Conservation (phyloP, 2,329 filamentous ascomycete genomes). For the Xylariaceae sp. region DNA sequence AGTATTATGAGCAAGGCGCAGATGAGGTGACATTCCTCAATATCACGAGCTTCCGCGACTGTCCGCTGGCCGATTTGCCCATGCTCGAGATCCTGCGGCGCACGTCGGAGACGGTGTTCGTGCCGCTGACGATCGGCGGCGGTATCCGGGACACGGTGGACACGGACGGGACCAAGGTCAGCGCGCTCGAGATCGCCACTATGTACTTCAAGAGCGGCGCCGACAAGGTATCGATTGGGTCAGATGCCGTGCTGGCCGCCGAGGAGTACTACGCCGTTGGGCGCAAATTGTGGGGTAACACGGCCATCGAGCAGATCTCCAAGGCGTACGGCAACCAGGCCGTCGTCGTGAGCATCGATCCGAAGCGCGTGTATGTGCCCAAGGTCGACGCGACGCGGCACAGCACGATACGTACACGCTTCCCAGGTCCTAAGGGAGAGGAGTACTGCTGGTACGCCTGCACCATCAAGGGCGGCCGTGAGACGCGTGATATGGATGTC, state of each 20-base stretch:
- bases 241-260: constrained; percentile 89
- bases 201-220: constrained; percentile 98
- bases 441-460: constrained; percentile 95
- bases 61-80: constrained; percentile 86
- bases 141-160: constrained; percentile 94
- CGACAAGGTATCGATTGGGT: constrained; percentile 97
- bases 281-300: constrained; percentile 75
- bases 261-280: constrained; percentile 84
- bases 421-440: constrained; percentile 77
- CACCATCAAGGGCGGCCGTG: constrained; percentile 93
- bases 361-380: constrained; percentile 86
- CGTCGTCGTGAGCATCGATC: constrained; percentile 94
- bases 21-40: constrained; percentile 98
- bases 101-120: constrained; percentile 91
- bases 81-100: constrained; percentile 93
- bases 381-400: constrained; percentile 75
- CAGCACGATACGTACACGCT: constrained; percentile 71
- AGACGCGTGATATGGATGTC: constrained; percentile 93
- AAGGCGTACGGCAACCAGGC: constrained; percentile 94
- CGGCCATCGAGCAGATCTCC: constrained; percentile 95
- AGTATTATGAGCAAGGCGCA: constrained; percentile 95
- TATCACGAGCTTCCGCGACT: constrained; percentile 97
- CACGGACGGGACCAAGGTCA: constrained; percentile 83
- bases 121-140: constrained; percentile 93
- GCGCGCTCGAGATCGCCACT: constrained; percentile 89